Evolutionary conservation across 192 early-diverging fungal genomes (phyloP), one percentile per base, ranked within the genome.

Genomic region (Mortierella claussenii): DNA sequence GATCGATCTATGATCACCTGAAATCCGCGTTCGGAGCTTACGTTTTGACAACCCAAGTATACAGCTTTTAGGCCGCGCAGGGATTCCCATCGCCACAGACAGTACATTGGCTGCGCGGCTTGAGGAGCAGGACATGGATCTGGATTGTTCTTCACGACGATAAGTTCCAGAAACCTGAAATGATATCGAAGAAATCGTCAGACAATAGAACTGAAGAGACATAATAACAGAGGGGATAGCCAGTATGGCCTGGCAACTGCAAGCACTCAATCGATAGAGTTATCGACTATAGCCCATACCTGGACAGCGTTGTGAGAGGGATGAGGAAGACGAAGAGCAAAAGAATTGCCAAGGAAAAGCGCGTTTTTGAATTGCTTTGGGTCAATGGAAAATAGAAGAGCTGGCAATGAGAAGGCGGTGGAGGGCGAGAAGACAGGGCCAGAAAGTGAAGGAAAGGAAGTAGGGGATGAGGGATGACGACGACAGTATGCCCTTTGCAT

Each of bases 81-180:
- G 65, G 36, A 76, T 76, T 27, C 59, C 56, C 73, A 62, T 76
- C 34, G 73, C 73, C 32, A 55, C 73, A 10, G 65, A 55, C 58
- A 76, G 73, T 53, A 76, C 58, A 37, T 62, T 76, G 65, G 53
- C 73, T 55, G 73, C 59, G n/a, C 64, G 65, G 47, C 73, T 66
- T 6, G 73, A 76, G 45, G 73, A 45, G 44, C 65, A 67, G 45
- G 73, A 67, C 73, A 76, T 76, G n/a, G n/a, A n/a, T n/a, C 37
- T 40, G 13, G 37, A 13, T 10, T 40, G 37, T 40, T 10, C 13
- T 40, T 10, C 37, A 13, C n/a, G n/a, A n/a, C n/a, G 37, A 40
- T 7, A 10, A 40, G 37, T 40, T 7, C 13, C 37, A 40, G 13
- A 13, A 13, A 10, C 13, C 37, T 40, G 13, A 40, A 40, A 10